These are phyloP conservation scores for Paracorniculantispora psalliotae DNA, from an alignment of 2,329 filamentous ascomycete genomes.

Conservation along the genomic window DNA sequence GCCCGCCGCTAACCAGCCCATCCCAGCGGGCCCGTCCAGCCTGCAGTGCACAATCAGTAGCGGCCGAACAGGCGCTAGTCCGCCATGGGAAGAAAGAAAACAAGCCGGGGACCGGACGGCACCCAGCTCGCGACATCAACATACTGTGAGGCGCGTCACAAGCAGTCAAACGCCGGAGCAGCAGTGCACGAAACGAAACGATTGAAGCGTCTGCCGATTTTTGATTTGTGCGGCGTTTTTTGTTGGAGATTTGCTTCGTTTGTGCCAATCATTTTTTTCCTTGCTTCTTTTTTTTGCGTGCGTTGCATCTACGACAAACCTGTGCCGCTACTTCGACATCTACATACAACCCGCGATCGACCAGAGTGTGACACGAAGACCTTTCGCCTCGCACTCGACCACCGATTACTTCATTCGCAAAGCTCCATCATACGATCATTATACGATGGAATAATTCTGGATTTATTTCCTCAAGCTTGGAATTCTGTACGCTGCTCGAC, in stretches of 20 bases:
- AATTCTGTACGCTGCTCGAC: neutral
- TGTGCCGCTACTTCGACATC: neutral
- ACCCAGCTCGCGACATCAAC: slow-evolving; percentile 10
- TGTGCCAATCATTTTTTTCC: too few relatives aligned
- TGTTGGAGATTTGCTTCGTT: neutral
- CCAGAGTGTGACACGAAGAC: neutral
- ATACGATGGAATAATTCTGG: neutral
- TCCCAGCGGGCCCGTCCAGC: neutral
- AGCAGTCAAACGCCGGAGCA: slow-evolving; percentile 1
- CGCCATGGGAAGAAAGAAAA: slow-evolving; percentile 4
- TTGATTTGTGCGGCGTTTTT: neutral
- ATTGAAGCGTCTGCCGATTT: neutral
- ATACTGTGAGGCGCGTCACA: slow-evolving; percentile 9
- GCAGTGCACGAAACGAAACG: neutral
- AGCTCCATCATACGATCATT: too few relatives aligned
- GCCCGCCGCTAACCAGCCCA: neutral
- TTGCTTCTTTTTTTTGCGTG: neutral
- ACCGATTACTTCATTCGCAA: neutral
- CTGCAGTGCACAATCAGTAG: neutral
- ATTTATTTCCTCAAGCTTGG: neutral
- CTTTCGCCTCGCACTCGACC: neutral
- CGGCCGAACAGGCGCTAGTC: slow-evolving; percentile 5
- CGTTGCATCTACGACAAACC: neutral
- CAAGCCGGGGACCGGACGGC: neutral
- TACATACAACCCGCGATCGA: neutral